Conservation (phyloP, 208 protist genomes). For the Crithidia bombi region DNA sequence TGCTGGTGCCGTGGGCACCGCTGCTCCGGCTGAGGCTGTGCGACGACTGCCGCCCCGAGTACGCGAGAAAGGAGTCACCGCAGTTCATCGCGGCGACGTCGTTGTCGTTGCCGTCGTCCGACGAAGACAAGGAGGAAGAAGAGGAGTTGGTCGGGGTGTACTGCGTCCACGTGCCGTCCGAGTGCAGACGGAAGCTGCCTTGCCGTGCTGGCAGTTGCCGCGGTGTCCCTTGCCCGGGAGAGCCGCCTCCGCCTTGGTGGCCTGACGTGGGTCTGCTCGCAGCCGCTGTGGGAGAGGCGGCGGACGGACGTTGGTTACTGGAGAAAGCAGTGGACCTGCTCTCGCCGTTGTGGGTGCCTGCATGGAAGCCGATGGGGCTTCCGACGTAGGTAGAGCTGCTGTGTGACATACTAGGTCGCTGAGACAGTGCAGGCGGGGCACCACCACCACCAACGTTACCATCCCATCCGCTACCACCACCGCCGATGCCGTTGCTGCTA, state of each 20-base stretch:
- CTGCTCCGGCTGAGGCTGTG: slow-evolving; percentile 10
- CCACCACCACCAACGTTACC: background rate
- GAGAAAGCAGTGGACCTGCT: background rate
- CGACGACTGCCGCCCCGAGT: slow-evolving; percentile 1
- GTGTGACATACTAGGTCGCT: slow-evolving; percentile 8
- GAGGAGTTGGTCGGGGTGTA: slow-evolving; percentile 30
- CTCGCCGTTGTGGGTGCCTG: slow-evolving; percentile 4
- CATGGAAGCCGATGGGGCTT: slow-evolving; percentile 7
- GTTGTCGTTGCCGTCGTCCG: slow-evolving; percentile 16
- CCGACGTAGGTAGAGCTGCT: slow-evolving; percentile 7
- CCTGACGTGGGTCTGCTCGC: background rate
- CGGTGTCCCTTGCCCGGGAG: background rate
- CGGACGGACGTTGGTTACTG: background rate
- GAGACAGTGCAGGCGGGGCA: background rate
- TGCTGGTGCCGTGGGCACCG: background rate
- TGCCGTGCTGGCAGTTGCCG: slow-evolving; percentile 7
- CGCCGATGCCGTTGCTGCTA: background rate
- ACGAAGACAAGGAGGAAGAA: background rate
- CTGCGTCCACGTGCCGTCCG: slow-evolving; percentile 33
- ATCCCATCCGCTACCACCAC: background rate
- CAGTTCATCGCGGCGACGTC: background rate
- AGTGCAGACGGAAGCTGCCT: slow-evolving; percentile 32
- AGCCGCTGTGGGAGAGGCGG: background rate
- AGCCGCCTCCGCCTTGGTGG: background rate
- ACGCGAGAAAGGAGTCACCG: slow-evolving; percentile 7